Base-by-base conservation (phyloP, 345 rosid genomes). In the Moricandia arvensis region DNA sequence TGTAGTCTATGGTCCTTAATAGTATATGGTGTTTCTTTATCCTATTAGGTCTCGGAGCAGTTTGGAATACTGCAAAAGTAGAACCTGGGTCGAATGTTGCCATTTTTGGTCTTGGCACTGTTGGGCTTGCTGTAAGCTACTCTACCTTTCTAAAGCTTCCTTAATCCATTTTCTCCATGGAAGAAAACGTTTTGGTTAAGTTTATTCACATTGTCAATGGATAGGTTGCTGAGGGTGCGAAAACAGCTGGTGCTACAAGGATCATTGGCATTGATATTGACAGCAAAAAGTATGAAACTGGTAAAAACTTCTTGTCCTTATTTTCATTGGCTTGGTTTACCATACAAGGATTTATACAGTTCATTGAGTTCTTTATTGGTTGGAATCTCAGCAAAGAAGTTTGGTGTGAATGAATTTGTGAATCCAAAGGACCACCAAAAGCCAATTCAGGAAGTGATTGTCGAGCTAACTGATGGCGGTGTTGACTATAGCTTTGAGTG, bases 401-500 rank as follows among this genome's bases (percentile, higher is more conserved):
- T 95, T 78, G 99, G 99, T 76, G 99, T 93, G 3, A 95, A 96
- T 7, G 99, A 95, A 75, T 95, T 95, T 81, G 84, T 93, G 80
- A 95, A 95, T 82, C 99, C 98, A 15, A 79, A 73, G 66, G 82
- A 37, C 30, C 90, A 93, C 18, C 86, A 87, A 34, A 85, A 91
- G 83, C 98, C 97, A 68, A 90, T 95, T 9, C 90, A 95, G 96
- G 98, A 95, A 85, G 94, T 95, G 53, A 95, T 92, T 86, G 91
- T 92, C 4, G 99, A 92, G 24, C 82, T 79, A 62, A 79, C 82
- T 61, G 99, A 95, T 82, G 99, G 99, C 17, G 99, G 99, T 53
- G 98, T 95, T 65, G 98, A 95, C 87, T 95, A 95, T 77, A 95
- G 99, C 80, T 95, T 95, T 75, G 99, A 95, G 80, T 95, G 99